Base-by-base conservation (phyloP, 345 rosid genomes). In the Salix suchowensis region DNA sequence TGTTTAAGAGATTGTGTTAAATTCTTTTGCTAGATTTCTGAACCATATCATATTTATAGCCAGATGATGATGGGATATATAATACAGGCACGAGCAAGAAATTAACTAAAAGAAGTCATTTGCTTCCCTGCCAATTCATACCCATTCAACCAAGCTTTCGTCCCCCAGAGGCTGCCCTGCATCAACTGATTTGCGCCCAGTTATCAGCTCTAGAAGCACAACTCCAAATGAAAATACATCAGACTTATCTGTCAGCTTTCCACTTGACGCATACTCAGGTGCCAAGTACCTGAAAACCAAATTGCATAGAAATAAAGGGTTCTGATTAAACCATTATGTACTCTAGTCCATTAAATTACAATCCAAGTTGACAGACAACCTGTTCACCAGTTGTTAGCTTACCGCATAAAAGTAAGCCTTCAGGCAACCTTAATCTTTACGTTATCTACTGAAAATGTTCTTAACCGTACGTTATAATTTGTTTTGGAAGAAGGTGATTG, bases 101-200 rank as follows among this genome's bases (percentile, higher is more conserved):
- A 32, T 4, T 4, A 32, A 19, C 23, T 52, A 19, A 19, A 52
- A 52, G 23, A 52, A 52, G 23, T 52, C 62, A 8, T 19, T 39
- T 36, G 9, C 21, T 19, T 2, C 34, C 32, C 11, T 37, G 13
- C 24, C 16, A 36, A 46, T 55, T 30, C 89, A 67, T 91, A 96
- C 99, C 97, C 98, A 96, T 89, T 96, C 98, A 68, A 92, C 99
- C 85, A 96, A 86, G 82, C 97, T 94, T 80, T 91, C 98, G 76
- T 96, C 97, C n/a, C 98, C 99, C 23, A 96, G 40, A 77, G 98
- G 98, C 72, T 80, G 94, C 76, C 85, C 79, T 62, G 92, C 78
- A 80, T 96, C 98, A 55, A 94, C 88, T 50, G 99, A 97, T 87
- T 87, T 96, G 34, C 97, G 92, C 68, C 99, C 98, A 3, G 97